Base-by-base conservation (phyloP, 306 rosid genomes). In the Carpinus fangiana region DNA sequence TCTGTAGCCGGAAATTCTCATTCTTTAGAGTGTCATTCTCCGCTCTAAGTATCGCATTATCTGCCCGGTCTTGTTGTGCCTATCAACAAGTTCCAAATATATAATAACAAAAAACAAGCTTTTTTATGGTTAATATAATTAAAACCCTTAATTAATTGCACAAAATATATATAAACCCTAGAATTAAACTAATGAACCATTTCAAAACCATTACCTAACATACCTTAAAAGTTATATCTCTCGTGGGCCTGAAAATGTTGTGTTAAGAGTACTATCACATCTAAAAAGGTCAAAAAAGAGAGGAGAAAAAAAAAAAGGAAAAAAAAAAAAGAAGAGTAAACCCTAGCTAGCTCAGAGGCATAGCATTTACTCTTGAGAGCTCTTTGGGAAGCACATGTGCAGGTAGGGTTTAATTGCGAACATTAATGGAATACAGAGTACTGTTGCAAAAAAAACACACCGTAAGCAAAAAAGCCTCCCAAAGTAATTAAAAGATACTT, bases 11-110 rank as follows among this genome's bases (percentile, higher is more conserved):
- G 80, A 80, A 95, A 62, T 95, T 95, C 82, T 95, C 97, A 79
- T 80, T 89, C 89, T 86, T 92, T 4, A 92, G 81, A 51, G 13
- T 78, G 61, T 95, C 98, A 85, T 95, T 95, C 75, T 95, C 98
- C 1, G 92, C 90, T 78, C 92, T 88, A 38, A 95, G 96, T 74
- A 91, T 87, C 61, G 70, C 84, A 82, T 95, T 95, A 82, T 95
- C 98, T 2, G 97, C 0, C 14, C 98, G 83, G 74, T 95, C 98
- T 78, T 95, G 98, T 61, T 95, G 98, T 77, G 98, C 98, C 98
- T 95, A 71, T 14, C 12, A 3, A 21, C 11, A 75, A 71, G 38
- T 41, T 4, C 59, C 12, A 28, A 20, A 9, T 20, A 20, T 16
- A 9, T 20, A 48, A 36, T 2, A 52, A 47, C 13, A 21, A 43